These are phyloP conservation scores for Pezicula carpinea DNA, from an alignment of 2,329 filamentous ascomycete species.

Conservation along the genomic window DNA sequence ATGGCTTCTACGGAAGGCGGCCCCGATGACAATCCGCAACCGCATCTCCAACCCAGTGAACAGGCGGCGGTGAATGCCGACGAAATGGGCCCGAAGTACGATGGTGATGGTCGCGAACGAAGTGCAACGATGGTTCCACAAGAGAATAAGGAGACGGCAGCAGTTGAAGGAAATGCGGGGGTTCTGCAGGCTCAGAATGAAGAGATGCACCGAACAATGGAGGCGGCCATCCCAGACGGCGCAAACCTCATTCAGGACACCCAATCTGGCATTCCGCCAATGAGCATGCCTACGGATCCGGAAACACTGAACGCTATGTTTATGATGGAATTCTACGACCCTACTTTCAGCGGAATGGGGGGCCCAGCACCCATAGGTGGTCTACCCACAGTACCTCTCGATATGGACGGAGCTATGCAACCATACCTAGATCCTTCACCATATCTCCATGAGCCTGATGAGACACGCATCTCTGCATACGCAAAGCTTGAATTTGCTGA, in stretches of 20 bases:
- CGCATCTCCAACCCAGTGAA: background rate
- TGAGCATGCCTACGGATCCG: background rate
- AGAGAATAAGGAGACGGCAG: background rate
- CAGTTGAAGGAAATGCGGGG: background rate
- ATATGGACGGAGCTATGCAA: slow-evolving; percentile 7
- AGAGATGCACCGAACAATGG: slow-evolving; percentile 2
- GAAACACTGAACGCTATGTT: slow-evolving; percentile 1
- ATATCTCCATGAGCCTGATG: slow-evolving; percentile 8
- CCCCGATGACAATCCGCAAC: slow-evolving; percentile 6
- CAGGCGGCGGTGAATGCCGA: slow-evolving; percentile 12
- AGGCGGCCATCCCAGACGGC: slow-evolving; percentile 1
- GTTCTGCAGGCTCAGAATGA: background rate
- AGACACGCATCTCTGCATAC: slow-evolving; percentile 37
- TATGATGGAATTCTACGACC: background rate
- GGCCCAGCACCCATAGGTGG: slow-evolving; percentile 1
- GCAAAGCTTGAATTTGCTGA: slow-evolving; percentile 66
- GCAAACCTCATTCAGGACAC: slow-evolving; percentile 4
- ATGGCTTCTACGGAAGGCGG: slow-evolving; percentile 8
- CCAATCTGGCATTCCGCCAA: slow-evolving; percentile 1
- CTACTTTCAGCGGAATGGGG: background rate
- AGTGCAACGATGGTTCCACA: slow-evolving; percentile 3
- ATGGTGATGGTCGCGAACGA: background rate
- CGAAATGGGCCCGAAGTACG: background rate
- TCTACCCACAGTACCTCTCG: slow-evolving; percentile 7
- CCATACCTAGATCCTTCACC: slow-evolving; percentile 16